These are phyloP conservation scores for carrot (Daucus carota) DNA, from an alignment of 129 eudicot species.

Conservation along the genomic window DNA sequence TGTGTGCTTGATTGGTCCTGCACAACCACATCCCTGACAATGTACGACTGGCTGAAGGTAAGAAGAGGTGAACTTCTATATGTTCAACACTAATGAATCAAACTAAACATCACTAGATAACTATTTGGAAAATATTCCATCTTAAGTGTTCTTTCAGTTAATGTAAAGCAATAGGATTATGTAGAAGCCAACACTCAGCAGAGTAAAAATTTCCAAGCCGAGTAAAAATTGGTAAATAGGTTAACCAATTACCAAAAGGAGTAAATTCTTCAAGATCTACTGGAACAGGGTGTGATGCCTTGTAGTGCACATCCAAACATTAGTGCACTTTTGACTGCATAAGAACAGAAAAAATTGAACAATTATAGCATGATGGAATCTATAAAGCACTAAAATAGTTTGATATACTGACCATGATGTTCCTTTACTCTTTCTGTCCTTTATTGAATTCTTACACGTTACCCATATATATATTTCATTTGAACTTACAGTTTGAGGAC, in stretches of 20 bases:
- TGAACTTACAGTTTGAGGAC: not conserved
- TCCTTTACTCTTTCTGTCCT: not conserved
- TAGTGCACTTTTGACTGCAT: not conserved
- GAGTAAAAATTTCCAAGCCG: not conserved
- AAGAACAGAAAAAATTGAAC: not conserved
- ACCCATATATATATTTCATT: not conserved
- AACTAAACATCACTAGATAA: slow-evolving; percentile 4
- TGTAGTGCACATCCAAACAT: not conserved
- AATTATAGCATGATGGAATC: not conserved
- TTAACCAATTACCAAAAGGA: not conserved
- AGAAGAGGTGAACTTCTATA: slow-evolving; percentile 1
- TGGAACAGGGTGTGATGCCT: not conserved
- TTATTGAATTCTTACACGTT: not conserved
- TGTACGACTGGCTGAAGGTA: slow-evolving; percentile 99
- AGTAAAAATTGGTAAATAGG: not conserved
- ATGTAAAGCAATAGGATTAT: not conserved
- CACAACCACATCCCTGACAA: slow-evolving; percentile 91
- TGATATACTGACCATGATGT: not conserved
- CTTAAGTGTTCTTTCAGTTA: not conserved
- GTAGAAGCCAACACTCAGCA: not conserved
- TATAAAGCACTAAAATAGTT: not conserved
- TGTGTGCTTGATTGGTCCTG: slow-evolving; percentile 99
- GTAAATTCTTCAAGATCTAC: not conserved
- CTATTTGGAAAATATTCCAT: not conserved
- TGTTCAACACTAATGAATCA: not conserved